Evolutionary conservation across 352 stramenopile species (phyloP).

Genomic region (Globisporangium barbulae): DNA sequence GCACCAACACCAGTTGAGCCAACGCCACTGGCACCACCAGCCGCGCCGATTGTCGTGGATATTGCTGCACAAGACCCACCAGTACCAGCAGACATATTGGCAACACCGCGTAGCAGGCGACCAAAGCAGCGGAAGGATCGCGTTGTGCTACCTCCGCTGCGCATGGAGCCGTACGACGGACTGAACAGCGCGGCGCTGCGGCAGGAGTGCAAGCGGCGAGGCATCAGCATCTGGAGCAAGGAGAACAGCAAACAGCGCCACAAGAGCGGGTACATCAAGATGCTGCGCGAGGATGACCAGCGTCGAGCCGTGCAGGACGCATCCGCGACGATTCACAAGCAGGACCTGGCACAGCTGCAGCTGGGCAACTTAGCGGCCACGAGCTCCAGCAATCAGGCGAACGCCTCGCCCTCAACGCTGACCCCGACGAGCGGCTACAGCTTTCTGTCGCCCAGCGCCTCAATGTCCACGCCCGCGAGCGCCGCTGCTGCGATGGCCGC

Average conservation of each 20-base stretch:
- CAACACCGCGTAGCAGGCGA: not conserved
- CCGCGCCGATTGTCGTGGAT: not conserved
- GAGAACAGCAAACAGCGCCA: not conserved
- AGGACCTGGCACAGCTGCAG: constrained; percentile 5
- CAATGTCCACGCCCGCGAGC: not conserved
- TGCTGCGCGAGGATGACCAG: constrained; percentile 3
- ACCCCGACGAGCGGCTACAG: not conserved
- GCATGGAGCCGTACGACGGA: constrained; percentile 8
- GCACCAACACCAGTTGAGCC: not conserved
- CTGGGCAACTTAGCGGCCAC: not conserved
- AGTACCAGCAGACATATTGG: not conserved
- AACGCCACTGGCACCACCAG: not conserved
- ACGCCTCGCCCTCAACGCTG: not conserved
- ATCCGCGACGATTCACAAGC: not conserved
- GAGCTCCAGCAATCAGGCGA: not conserved
- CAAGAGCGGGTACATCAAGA: not conserved
- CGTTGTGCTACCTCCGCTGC: not conserved
- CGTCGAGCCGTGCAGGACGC: not conserved
- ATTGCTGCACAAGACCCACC: not conserved
- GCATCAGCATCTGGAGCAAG: not conserved
- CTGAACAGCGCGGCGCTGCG: not conserved
- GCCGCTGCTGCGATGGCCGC: not conserved
- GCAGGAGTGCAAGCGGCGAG: constrained; percentile 6
- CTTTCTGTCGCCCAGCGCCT: constrained; percentile 1
- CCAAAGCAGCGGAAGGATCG: not conserved